These are phyloP conservation scores for Colletotrichum sp. DNA, from an alignment of 2,329 filamentous ascomycete genomes.

Conservation along the genomic window DNA sequence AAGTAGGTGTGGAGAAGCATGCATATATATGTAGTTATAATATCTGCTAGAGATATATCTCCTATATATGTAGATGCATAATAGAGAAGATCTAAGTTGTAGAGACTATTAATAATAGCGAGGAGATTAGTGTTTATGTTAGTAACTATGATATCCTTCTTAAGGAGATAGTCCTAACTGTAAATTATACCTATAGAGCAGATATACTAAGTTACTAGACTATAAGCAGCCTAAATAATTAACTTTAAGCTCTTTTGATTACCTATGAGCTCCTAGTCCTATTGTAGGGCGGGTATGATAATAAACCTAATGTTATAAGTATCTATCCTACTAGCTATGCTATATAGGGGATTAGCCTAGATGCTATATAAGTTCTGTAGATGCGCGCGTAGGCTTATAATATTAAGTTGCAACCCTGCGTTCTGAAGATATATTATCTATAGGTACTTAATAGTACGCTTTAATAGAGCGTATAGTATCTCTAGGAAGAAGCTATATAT, in stretches of 20 bases:
- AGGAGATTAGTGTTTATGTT: conserved; percentile 34
- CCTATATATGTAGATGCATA: conserved; percentile 39
- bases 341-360: too few species aligned
- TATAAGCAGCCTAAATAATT: conserved; percentile 47
- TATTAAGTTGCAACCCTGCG: too few species aligned
- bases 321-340: too few species aligned
- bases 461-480: too few species aligned
- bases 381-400: too few species aligned
- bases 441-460: too few species aligned
- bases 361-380: too few species aligned
- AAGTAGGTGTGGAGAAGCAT: conserved; percentile 44
- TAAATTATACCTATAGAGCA: too few species aligned
- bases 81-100: conserved; percentile 43
- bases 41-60: conserved; percentile 30
- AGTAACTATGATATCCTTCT: conserved; percentile 31
- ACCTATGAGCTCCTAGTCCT: conserved; percentile 51
- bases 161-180: conserved; percentile 49
- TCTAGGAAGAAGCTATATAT: too few species aligned
- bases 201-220: too few species aligned
- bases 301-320: too few species aligned
- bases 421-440: too few species aligned
- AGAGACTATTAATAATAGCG: conserved; percentile 47
- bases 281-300: conserved; percentile 44
- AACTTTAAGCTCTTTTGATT: conserved; percentile 40
- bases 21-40: conserved; percentile 43